Base-by-base conservation (phyloP, 192 early-diverging fungal genomes). In the Podila epigama region DNA sequence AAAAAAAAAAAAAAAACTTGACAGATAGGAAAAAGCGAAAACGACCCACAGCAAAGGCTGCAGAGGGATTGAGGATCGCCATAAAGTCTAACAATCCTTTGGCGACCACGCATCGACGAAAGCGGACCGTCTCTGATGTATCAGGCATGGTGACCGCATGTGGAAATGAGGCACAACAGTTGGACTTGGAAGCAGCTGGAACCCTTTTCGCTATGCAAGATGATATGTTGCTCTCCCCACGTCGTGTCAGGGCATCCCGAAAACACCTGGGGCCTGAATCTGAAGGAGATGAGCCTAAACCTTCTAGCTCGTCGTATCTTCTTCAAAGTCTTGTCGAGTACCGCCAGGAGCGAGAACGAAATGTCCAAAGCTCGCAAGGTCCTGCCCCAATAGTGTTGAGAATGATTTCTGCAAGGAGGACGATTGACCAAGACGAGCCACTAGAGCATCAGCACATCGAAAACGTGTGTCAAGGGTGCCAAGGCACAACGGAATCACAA, bases 201-300 rank as follows among this genome's bases (percentile, higher is more conserved):
- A 66, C 61, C 2, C 56, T 77, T 13, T 77, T 77, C 29, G 42
- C 73, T 11, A 77, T 77, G 73, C 73, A 77, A 35, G 73, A 68
- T 54, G 40, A 16, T 10, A 7, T 22, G 4, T 10, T 15, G 11
- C 16, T 48, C 7, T 9, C 44, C 10, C 9, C 44, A 22, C n/a
- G 44, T 10, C 44, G 25, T 16, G 44, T 9, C 5, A 18, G 3
- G 44, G 25, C 11, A 48, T 48, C 44, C 8, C 0, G 11, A 8
- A 48, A n/a, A n/a, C n/a, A n/a, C n/a, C n/a, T n/a, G n/a, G n/a
- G n/a, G n/a, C n/a, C n/a, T n/a, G n/a, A n/a, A n/a, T n/a, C 31
- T 27, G 20, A 13, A 10, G 44, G 63, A 7, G 37, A 59, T 22
- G 62, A 57, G 22, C 12, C 31, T 27, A 57, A 42, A 36, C 50